These are phyloP conservation scores for Claviceps lovelessii DNA, from an alignment of 2,329 filamentous ascomycete genomes.

Conservation along the genomic window DNA sequence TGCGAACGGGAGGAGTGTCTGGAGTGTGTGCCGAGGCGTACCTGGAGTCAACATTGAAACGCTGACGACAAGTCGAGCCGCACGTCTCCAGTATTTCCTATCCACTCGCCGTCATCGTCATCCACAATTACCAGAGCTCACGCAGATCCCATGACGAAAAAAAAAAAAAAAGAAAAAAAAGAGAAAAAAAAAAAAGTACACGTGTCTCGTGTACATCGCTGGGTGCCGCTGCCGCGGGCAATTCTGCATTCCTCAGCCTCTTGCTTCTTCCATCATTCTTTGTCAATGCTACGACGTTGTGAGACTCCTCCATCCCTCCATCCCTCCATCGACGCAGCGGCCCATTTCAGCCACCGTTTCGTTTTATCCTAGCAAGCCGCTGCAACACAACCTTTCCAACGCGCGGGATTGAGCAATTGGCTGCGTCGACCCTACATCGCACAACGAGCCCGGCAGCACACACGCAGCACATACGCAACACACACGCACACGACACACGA, in stretches of 20 bases:
- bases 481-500: neutral
- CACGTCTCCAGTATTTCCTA: neutral
- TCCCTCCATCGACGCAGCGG: neutral
- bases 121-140: neutral
- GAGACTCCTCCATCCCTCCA: neutral
- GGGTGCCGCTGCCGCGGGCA: too few relatives aligned
- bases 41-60: neutral
- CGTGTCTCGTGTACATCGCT: neutral
- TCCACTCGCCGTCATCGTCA: neutral
- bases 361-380: neutral
- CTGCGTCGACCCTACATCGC: neutral
- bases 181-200: neutral
- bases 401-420: neutral
- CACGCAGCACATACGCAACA: neutral
- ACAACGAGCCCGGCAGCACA: neutral
- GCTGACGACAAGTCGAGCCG: too few relatives aligned
- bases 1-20: neutral
- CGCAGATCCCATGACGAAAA: neutral
- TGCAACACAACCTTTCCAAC: neutral
- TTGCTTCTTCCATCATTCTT: neutral
- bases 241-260: too few relatives aligned
- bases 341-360: neutral
- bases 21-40: neutral
- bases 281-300: neutral
- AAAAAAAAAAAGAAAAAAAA: neutral